Evolutionary conservation across 2,329 filamentous ascomycete genomes (phyloP).

Genomic region (Rhynchosporium graminicola): DNA sequence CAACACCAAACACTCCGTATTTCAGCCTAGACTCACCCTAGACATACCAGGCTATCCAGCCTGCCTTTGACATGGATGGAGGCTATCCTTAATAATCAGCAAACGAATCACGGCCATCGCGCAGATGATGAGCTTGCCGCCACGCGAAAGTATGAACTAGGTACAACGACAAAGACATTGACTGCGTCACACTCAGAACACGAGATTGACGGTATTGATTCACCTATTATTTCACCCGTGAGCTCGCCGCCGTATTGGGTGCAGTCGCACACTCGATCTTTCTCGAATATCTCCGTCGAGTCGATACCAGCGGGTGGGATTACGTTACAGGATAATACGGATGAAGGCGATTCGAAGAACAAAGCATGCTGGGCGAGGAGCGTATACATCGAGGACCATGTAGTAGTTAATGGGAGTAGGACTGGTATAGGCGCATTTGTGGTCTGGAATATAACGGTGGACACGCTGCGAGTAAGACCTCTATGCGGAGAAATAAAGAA

Average conservation of each 20-base stretch:
- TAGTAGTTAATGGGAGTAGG: conserved; percentile 47
- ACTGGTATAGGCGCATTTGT: conserved; percentile 75
- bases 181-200: conserved; percentile 14
- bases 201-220: conserved; percentile 22
- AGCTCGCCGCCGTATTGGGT: conserved; percentile 47
- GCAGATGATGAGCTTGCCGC: conserved; percentile 17
- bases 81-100: conserved; percentile 14
- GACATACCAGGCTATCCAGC: conserved; percentile 16
- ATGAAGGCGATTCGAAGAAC: conserved; percentile 51
- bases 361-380: conserved; percentile 65
- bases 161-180: conserved; percentile 16
- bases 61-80: conserved; percentile 25
- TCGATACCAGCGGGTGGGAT: conserved; percentile 56
- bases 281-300: conserved; percentile 50
- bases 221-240: conserved; percentile 34
- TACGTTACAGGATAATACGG: conserved; percentile 59
- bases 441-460: conserved; percentile 87
- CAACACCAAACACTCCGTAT: conserved; percentile 26
- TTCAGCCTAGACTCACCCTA: conserved; percentile 11
- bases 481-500: neutral
- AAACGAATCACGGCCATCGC: conserved; percentile 20
- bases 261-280: conserved; percentile 37
- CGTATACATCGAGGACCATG: conserved; percentile 59
- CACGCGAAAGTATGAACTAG: conserved; percentile 17
- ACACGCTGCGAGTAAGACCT: conserved; percentile 73